phyloP scores from a whole-genome alignment of 1,284 basidiomycete genomes.

The Peniophora sp. region DNA sequence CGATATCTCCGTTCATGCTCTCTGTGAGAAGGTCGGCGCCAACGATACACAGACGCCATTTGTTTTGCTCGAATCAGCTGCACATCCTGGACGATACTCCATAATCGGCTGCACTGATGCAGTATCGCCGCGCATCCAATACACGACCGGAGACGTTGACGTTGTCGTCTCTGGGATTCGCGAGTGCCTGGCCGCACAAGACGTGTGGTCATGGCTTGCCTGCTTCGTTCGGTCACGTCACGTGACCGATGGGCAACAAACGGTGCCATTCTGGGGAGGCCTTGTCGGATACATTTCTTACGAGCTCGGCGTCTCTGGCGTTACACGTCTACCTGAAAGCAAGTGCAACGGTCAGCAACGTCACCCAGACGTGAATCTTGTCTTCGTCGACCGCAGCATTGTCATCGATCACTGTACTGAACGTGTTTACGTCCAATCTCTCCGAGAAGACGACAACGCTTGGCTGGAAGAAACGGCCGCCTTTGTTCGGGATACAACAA shows the following conservation, averaged over 20 bases:
- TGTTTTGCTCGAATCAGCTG: slow-evolving; percentile 65
- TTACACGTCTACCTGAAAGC: slow-evolving; percentile 31
- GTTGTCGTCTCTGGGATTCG: slow-evolving; percentile 28
- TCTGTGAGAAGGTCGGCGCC: slow-evolving; percentile 59
- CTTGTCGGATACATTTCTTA: slow-evolving; percentile 67
- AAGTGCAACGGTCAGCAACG: slow-evolving; percentile 12
- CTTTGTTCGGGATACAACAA: not conserved
- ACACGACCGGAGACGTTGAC: slow-evolving; percentile 41
- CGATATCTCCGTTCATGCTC: slow-evolving; percentile 28
- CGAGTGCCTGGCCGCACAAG: slow-evolving; percentile 28
- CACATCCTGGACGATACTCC: slow-evolving; percentile 63
- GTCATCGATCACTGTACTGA: slow-evolving; percentile 50
- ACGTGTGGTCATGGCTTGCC: slow-evolving; percentile 67
- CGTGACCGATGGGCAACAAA: slow-evolving; percentile 35
- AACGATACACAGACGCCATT: slow-evolving; percentile 53
- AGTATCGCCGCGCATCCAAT: slow-evolving; percentile 47
- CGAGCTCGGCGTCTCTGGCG: slow-evolving; percentile 57
- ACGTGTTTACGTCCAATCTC: slow-evolving; percentile 53
- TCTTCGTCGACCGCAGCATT: slow-evolving; percentile 70
- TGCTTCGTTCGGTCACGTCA: slow-evolving; percentile 52
- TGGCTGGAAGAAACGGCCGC: slow-evolving; percentile 38
- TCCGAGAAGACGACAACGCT: slow-evolving; percentile 43
- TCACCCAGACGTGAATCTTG: slow-evolving; percentile 65
- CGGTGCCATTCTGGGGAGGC: slow-evolving; percentile 74
- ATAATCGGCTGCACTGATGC: slow-evolving; percentile 55